These are phyloP conservation scores for Pleodorina starrii DNA, from an alignment of 139 green algal species.

Conservation along the genomic window DNA sequence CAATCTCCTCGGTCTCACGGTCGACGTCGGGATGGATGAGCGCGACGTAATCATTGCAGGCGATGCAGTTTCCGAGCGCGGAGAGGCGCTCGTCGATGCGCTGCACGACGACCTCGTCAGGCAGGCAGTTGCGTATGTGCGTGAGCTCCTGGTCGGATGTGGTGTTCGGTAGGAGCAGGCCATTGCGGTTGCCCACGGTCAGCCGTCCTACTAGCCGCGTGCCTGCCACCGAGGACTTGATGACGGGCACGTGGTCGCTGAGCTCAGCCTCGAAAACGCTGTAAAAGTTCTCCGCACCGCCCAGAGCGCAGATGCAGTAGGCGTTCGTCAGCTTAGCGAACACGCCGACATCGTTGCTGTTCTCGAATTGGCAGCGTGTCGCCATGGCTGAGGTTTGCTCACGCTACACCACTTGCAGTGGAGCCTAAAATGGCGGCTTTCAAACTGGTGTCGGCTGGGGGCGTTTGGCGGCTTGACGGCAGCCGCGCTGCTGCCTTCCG, in stretches of 20 bases:
- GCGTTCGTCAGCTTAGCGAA: slow-evolving; percentile 97
- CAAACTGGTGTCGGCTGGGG: not conserved
- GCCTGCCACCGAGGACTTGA: slow-evolving; percentile 93
- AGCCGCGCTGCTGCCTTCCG: too few relatives aligned
- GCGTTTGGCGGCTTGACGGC: slow-evolving; percentile 23
- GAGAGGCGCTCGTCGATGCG: slow-evolving; percentile 97
- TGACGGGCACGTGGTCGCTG: slow-evolving; percentile 96
- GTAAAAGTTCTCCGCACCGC: slow-evolving; percentile 98
- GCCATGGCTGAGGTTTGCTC: slow-evolving; percentile 69
- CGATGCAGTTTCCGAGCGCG: slow-evolving; percentile 98
- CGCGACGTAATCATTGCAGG: slow-evolving; percentile 98
- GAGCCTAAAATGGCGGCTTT: not conserved
- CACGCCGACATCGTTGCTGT: slow-evolving; percentile 97
- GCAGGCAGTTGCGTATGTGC: slow-evolving; percentile 98
- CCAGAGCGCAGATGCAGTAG: slow-evolving; percentile 94
- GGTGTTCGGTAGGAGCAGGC: slow-evolving; percentile 96
- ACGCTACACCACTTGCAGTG: not conserved
- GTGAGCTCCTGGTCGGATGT: slow-evolving; percentile 97
- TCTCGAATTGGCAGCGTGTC: slow-evolving; percentile 93
- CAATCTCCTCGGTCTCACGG: slow-evolving; percentile 88
- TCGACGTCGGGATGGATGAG: slow-evolving; percentile 99
- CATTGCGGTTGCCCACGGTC: slow-evolving; percentile 97
- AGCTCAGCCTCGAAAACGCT: slow-evolving; percentile 98
- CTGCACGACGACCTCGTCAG: slow-evolving; percentile 98
- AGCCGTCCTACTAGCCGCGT: slow-evolving; percentile 96